Evolutionary conservation across 2,329 filamentous ascomycete genomes (phyloP).

Genomic region (Exophiala aquamarina): DNA sequence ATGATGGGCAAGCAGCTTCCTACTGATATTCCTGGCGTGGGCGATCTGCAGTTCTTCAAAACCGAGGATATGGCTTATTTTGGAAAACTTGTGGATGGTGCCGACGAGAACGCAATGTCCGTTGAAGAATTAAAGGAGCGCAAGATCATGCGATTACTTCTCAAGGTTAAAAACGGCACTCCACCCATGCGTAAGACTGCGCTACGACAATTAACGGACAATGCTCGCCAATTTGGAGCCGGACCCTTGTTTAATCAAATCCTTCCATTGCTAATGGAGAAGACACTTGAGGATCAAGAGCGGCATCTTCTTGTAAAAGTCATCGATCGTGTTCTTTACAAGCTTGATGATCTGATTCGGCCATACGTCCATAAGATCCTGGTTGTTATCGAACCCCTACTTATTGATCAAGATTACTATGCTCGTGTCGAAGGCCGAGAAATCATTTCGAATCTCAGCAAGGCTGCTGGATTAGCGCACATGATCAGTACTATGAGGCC

Average conservation of each 20-base stretch:
- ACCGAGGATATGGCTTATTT: slow-evolving; percentile 99
- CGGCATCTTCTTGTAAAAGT: slow-evolving; percentile 98
- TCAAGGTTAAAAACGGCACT: slow-evolving; percentile 99
- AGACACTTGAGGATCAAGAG: slow-evolving; percentile 95
- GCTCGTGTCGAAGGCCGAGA: slow-evolving; percentile 96
- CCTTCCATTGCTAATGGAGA: slow-evolving; percentile 94
- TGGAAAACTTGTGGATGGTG: slow-evolving; percentile 91
- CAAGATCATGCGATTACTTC: slow-evolving; percentile 94
- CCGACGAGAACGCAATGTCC: slow-evolving; percentile 85
- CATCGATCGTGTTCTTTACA: slow-evolving; percentile 97
- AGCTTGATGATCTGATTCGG: slow-evolving; percentile 92
- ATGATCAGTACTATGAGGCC: slow-evolving; percentile 99
- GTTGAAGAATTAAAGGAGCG: slow-evolving; percentile 96
- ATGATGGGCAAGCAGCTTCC: slow-evolving; percentile 86
- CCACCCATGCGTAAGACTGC: slow-evolving; percentile 99
- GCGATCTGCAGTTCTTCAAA: slow-evolving; percentile 97
- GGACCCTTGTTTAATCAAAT: slow-evolving; percentile 97
- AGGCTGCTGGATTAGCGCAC: slow-evolving; percentile 92
- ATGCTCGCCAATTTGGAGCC: slow-evolving; percentile 92
- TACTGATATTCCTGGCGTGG: slow-evolving; percentile 92
- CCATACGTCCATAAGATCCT: slow-evolving; percentile 98
- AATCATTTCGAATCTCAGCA: slow-evolving; percentile 96
- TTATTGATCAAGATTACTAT: slow-evolving; percentile 99
- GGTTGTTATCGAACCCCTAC: slow-evolving; percentile 96
- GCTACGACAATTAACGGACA: slow-evolving; percentile 93